These are phyloP conservation scores for Torulaspora gathmanii DNA, from an alignment of 805 yeast species.

Conservation along the genomic window DNA sequence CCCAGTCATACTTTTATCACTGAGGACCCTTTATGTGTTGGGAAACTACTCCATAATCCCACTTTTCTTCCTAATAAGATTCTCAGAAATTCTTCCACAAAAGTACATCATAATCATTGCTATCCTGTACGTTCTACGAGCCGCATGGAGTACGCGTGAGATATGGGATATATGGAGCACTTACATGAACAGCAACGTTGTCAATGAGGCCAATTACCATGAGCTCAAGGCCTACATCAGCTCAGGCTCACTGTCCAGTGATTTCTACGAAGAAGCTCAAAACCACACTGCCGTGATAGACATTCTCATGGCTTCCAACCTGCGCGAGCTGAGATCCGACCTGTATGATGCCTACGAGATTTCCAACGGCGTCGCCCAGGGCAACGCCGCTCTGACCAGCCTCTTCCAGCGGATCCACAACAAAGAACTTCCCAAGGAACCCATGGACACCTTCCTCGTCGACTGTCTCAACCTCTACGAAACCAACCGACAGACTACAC, in stretches of 20 bases:
- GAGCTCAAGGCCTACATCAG: slow-evolving; percentile 12
- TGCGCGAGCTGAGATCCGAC: slow-evolving; percentile 10
- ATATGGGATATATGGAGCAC: slow-evolving; percentile 30
- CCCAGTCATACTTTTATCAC: slow-evolving; percentile 16
- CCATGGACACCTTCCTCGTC: slow-evolving; percentile 11
- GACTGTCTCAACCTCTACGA: slow-evolving; percentile 14
- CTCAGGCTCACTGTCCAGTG: slow-evolving; percentile 4
- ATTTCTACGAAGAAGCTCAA: slow-evolving; percentile 9
- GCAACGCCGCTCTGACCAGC: slow-evolving; percentile 7
- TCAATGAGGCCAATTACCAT: slow-evolving; percentile 9
- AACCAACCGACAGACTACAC: slow-evolving; percentile 12
- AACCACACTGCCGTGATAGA: slow-evolving; percentile 9
- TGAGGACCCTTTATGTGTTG: slow-evolving; percentile 22
- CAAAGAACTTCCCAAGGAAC: slow-evolving; percentile 10
- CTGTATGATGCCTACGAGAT: slow-evolving; percentile 8
- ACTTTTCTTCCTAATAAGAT: slow-evolving; percentile 20
- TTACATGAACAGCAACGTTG: slow-evolving; percentile 13
- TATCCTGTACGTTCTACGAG: slow-evolving; percentile 15
- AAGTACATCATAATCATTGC: slow-evolving; percentile 16
- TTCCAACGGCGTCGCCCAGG: slow-evolving; percentile 7
- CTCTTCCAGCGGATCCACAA: slow-evolving; percentile 7
- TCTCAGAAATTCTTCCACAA: slow-evolving; percentile 19
- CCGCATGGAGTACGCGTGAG: slow-evolving; percentile 24
- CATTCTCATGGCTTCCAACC: slow-evolving; percentile 15
- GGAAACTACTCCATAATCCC: slow-evolving; percentile 22